phyloP scores from a whole-genome alignment of 2,329 filamentous ascomycete genomes.

The Pyrenophora seminiperda region DNA sequence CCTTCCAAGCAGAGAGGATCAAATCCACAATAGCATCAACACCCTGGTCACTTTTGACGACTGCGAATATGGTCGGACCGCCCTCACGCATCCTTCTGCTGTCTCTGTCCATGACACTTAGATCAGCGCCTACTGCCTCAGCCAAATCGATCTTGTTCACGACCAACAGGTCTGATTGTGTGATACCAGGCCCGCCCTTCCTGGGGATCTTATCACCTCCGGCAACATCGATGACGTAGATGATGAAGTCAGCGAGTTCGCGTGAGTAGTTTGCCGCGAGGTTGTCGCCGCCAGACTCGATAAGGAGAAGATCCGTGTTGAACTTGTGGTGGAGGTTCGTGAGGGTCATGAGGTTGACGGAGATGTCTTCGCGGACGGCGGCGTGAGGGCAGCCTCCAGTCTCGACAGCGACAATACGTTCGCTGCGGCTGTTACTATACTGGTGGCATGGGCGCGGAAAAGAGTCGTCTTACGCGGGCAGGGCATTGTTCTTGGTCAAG shows the following conservation, averaged over 20 bases:
- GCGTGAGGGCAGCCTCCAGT: slow-evolving; percentile 97
- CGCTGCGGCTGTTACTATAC: slow-evolving; percentile 22
- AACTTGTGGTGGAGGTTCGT: slow-evolving; percentile 86
- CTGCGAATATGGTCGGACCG: slow-evolving; percentile 92
- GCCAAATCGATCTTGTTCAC: slow-evolving; percentile 98
- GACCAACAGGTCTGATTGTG: slow-evolving; percentile 88
- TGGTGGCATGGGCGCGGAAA: not conserved
- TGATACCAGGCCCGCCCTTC: slow-evolving; percentile 96
- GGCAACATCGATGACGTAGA: slow-evolving; percentile 97
- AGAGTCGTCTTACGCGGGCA: slow-evolving; percentile 63
- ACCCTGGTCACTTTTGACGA: slow-evolving; percentile 90
- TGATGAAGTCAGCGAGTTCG: slow-evolving; percentile 94
- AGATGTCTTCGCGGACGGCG: slow-evolving; percentile 96
- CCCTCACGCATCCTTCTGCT: slow-evolving; percentile 92
- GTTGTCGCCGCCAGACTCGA: slow-evolving; percentile 96
- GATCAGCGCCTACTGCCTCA: slow-evolving; percentile 84
- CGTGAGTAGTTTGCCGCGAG: slow-evolving; percentile 94
- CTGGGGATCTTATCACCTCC: slow-evolving; percentile 96
- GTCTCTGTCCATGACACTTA: slow-evolving; percentile 93
- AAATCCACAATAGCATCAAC: slow-evolving; percentile 86
- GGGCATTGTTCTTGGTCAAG: slow-evolving; percentile 82
- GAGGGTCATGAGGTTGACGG: slow-evolving; percentile 87
- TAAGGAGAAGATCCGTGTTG: slow-evolving; percentile 81
- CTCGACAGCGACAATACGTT: slow-evolving; percentile 92
- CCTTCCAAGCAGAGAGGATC: slow-evolving; percentile 90